A percentile compares a stretch with the other conserved stretches of the same genome.
These are phyloP conservation scores for Fusarium succisae DNA, from an alignment of 2,329 filamentous ascomycete species.

Conservation along the genomic window DNA sequence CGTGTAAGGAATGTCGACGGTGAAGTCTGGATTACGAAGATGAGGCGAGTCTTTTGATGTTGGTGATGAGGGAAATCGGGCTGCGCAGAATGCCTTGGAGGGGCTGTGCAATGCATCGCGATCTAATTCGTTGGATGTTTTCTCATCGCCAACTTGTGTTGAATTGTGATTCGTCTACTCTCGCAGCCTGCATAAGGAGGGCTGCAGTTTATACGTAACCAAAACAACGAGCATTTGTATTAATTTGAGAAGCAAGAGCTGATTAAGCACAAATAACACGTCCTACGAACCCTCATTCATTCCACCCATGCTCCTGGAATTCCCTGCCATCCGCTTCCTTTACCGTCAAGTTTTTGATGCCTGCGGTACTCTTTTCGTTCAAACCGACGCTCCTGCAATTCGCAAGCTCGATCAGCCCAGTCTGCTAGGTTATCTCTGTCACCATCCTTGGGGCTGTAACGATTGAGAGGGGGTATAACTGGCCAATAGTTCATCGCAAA, in stretches of 20 bases:
- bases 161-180: not conserved
- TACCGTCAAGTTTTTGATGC: not conserved
- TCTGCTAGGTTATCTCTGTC: not conserved
- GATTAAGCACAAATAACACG: fast-evolving
- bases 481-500: not conserved
- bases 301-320: not conserved
- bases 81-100: not conserved
- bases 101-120: not conserved
- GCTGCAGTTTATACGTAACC: not conserved
- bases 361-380: fast-evolving
- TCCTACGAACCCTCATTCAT: fast-evolving
- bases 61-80: not conserved
- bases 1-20: not conserved
- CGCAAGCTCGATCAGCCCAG: not conserved
- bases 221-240: fast-evolving
- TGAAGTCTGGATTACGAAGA: not conserved
- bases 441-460: fast-evolving
- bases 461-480: not conserved
- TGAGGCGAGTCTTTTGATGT: not conserved
- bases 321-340: fast-evolving
- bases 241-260: fast-evolving
- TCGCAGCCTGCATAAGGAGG: not conserved
- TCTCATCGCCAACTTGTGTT: too few species aligned
- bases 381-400: not conserved
- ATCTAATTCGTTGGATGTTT: not conserved